phyloP scores from a whole-genome alignment of 2,329 filamentous ascomycete genomes.

The Drechslerella coelobrocha region DNA sequence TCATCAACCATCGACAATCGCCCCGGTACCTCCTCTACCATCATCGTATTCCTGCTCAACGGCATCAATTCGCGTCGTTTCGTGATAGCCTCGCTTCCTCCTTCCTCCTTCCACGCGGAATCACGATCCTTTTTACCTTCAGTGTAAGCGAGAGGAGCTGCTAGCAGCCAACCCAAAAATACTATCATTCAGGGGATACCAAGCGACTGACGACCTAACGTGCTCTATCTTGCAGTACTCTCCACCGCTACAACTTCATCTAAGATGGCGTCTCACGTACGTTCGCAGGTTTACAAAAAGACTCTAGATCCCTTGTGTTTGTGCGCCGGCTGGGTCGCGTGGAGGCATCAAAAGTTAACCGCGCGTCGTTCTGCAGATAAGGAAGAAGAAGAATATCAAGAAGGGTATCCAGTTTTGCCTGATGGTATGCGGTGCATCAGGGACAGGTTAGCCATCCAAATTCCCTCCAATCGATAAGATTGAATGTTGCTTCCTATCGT shows the following conservation, averaged over 20 bases:
- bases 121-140: conserved; percentile 46
- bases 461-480: conserved; percentile 20
- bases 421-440: conserved; percentile 99
- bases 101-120: conserved; percentile 17
- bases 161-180: conserved; percentile 25
- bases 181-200: conserved; percentile 44
- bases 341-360: conserved; percentile 53
- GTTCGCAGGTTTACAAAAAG: conserved; percentile 52
- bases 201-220: conserved; percentile 31
- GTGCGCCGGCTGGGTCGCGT: conserved; percentile 53
- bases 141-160: conserved; percentile 42
- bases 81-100: conserved; percentile 41
- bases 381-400: conserved; percentile 99
- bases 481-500: conserved; percentile 6
- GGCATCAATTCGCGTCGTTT: conserved; percentile 47
- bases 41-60: conserved; percentile 17
- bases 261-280: conserved; percentile 46
- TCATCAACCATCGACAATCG: conserved; percentile 34
- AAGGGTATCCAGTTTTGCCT: conserved; percentile 99
- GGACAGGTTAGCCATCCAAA: conserved; percentile 75
- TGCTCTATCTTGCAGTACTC: conserved; percentile 14
- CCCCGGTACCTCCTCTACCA: conserved; percentile 18
- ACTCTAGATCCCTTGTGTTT: too few relatives aligned
- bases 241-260: conserved; percentile 11
- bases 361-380: conserved; percentile 80